Evolutionary conservation across 2,329 filamentous ascomycete species (phyloP).

Genomic region (Fusarium brevicatenulatum): DNA sequence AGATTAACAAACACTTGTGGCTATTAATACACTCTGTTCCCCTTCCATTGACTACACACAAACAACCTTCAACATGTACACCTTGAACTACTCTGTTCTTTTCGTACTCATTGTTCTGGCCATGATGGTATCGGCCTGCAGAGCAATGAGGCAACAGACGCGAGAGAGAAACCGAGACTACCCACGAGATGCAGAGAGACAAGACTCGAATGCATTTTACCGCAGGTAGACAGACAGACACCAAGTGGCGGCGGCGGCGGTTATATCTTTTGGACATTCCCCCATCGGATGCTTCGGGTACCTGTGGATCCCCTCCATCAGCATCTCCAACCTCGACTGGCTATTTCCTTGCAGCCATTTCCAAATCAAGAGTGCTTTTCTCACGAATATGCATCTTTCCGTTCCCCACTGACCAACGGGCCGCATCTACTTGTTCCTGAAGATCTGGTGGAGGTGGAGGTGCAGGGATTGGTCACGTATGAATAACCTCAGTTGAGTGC

Average conservation of each 20-base stretch:
- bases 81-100: not conserved
- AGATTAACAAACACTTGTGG: no score
- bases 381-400: constrained; percentile 26
- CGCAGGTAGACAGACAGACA: not conserved
- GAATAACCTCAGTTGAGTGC: not conserved
- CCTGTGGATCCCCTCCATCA: constrained; percentile 37
- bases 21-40: not conserved
- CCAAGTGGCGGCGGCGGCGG: not conserved
- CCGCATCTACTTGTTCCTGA: constrained; percentile 35
- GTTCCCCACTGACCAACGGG: constrained; percentile 29
- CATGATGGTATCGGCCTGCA: not conserved
- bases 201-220: not conserved
- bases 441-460: constrained; percentile 30
- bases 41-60: not conserved
- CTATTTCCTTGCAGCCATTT: constrained; percentile 15
- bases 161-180: not conserved
- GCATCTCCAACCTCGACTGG: constrained; percentile 16
- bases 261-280: constrained; percentile 21
- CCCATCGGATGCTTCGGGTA: constrained; percentile 36
- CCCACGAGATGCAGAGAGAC: constrained; percentile 1
- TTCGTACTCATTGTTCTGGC: constrained; percentile 4
- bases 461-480: not conserved
- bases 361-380: constrained; percentile 24
- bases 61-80: not conserved
- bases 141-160: not conserved